Evolutionary conservation across 208 protist genomes (phyloP).

Genomic region (Vickermania ingenoplastis): DNA sequence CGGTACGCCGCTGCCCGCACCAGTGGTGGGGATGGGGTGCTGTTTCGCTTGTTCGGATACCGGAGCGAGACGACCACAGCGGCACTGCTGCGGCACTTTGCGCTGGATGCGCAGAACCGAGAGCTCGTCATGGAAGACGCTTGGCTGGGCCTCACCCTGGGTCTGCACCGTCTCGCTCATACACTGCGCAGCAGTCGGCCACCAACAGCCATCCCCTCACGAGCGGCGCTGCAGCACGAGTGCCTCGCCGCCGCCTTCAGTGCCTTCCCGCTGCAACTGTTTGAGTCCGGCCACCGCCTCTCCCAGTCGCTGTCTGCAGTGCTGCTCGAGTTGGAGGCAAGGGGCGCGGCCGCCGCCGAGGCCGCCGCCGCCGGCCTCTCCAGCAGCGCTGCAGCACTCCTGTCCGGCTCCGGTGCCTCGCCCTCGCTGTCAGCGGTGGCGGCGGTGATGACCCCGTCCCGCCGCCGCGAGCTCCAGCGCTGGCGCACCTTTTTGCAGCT

Average conservation of each 20-base stretch:
- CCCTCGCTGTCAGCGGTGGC: neutral
- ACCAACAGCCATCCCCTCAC: slow-evolving; percentile 1
- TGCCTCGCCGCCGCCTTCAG: neutral
- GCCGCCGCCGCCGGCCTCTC: neutral
- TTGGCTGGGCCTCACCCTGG: slow-evolving; percentile 24
- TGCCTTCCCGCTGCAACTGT: neutral
- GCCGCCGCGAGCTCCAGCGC: neutral
- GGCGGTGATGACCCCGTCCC: slow-evolving; percentile 7
- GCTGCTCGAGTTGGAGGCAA: neutral
- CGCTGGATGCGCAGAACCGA: slow-evolving; percentile 7
- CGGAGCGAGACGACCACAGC: neutral
- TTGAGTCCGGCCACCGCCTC: neutral
- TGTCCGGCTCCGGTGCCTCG: neutral
- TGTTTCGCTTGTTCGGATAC: neutral
- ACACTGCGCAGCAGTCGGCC: slow-evolving; percentile 8
- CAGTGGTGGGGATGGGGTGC: neutral
- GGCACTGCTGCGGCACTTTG: neutral
- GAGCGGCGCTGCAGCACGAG: neutral
- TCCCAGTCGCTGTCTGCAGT: neutral
- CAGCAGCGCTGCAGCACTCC: too few species aligned
- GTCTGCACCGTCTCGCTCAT: slow-evolving; percentile 15
- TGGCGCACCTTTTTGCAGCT: neutral
- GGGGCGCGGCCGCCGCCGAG: neutral
- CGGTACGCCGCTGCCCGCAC: too few species aligned
- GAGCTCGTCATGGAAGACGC: slow-evolving; percentile 21